These are phyloP conservation scores for Papiliotrema laurentii DNA, from an alignment of 1,284 basidiomycete genomes.

Conservation along the genomic window DNA sequence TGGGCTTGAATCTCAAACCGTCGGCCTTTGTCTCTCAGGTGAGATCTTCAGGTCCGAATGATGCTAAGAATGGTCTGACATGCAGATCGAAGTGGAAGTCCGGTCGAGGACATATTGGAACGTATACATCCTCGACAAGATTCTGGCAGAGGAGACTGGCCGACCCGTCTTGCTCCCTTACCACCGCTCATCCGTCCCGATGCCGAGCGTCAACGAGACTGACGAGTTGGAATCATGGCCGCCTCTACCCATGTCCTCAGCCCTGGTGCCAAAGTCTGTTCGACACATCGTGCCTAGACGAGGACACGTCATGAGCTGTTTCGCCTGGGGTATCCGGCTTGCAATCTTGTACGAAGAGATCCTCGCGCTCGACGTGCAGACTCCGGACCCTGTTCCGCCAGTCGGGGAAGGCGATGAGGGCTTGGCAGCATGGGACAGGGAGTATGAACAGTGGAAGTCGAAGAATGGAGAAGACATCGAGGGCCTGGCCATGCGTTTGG, in stretches of 20 bases:
- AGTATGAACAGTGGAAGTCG: slow-evolving; percentile 4
- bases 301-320: slow-evolving; percentile 34
- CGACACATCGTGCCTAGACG: slow-evolving; percentile 22
- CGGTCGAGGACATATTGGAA: slow-evolving; percentile 48
- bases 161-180: slow-evolving; percentile 45
- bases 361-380: slow-evolving; percentile 33
- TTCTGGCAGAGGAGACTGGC: slow-evolving; percentile 49
- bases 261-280: slow-evolving; percentile 15
- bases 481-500: slow-evolving; percentile 20
- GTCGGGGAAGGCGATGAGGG: background rate
- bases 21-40: slow-evolving; percentile 15
- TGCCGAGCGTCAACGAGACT: slow-evolving; percentile 43
- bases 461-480: slow-evolving; percentile 11
- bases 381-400: slow-evolving; percentile 14
- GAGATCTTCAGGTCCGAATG: background rate
- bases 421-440: slow-evolving; percentile 7
- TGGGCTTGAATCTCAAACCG: slow-evolving; percentile 46
- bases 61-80: background rate
- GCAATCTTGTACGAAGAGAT: slow-evolving; percentile 42
- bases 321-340: slow-evolving; percentile 38
- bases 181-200: slow-evolving; percentile 43
- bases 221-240: slow-evolving; percentile 9
- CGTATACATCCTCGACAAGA: slow-evolving; percentile 49
- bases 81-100: slow-evolving; percentile 35
- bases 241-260: slow-evolving; percentile 6